A percentile compares a stretch with the other conserved stretches of the same genome.
Conservation (phyloP, 768 basidiomycete species). For the Panaeolus cyanescens region DNA sequence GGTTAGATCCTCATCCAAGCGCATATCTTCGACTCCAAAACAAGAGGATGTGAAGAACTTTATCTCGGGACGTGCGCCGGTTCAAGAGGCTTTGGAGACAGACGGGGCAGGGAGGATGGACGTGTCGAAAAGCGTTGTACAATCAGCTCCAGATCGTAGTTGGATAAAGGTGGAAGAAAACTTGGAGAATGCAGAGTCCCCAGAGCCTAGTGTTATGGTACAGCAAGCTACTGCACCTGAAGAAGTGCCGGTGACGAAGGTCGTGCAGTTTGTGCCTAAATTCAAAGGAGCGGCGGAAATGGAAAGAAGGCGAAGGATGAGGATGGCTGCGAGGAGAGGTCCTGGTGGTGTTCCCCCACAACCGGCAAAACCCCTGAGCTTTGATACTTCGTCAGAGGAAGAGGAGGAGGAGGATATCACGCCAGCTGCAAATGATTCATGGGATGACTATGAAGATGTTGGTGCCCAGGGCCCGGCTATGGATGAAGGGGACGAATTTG, state of each 20-base stretch:
- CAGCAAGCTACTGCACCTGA: constrained; percentile 42
- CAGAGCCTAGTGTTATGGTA: constrained; percentile 38
- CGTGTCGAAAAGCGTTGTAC: constrained; percentile 26
- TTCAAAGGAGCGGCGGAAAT: constrained; percentile 88
- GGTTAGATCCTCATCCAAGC: constrained; percentile 53
- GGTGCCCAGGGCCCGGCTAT: constrained; percentile 47
- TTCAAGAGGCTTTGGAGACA: constrained; percentile 31
- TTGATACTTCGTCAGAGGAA: constrained; percentile 59
- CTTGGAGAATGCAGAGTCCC: constrained; percentile 22
- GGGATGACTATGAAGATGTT: constrained; percentile 53
- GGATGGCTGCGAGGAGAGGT: constrained; percentile 67
- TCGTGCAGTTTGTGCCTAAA: constrained; percentile 67
- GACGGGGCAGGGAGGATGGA: constrained; percentile 22
- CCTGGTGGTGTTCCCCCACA: constrained; percentile 32
- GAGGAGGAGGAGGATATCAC: constrained; percentile 46
- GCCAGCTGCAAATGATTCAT: constrained; percentile 49
- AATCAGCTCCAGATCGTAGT: constrained; percentile 24
- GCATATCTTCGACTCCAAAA: constrained; percentile 40
- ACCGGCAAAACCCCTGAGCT: constrained; percentile 37
- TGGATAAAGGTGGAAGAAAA: constrained; percentile 32
- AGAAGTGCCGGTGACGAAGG: constrained; percentile 50
- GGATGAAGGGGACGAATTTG: constrained; percentile 76
- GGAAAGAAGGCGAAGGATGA: constrained; percentile 67
- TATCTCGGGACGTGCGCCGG: constrained; percentile 31
- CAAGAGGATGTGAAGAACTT: constrained; percentile 38